Conservation (phyloP, 768 basidiomycete genomes). For the Megacollybia marginata region DNA sequence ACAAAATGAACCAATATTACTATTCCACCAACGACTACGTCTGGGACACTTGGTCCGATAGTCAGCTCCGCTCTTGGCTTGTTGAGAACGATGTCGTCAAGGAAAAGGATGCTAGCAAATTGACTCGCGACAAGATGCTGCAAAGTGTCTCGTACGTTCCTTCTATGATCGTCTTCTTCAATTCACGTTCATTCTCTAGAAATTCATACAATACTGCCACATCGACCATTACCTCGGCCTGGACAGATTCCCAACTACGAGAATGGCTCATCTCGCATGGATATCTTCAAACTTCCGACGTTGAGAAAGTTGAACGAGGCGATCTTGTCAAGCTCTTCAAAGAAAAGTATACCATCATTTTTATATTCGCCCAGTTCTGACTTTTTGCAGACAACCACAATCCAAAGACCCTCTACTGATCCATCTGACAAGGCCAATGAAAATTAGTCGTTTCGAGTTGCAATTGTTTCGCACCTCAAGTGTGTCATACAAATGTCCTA, state of each 20-base stretch:
- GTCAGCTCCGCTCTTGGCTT: slow-evolving; percentile 72
- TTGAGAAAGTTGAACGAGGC: slow-evolving; percentile 59
- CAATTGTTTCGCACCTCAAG: slow-evolving; percentile 58
- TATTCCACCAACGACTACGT: slow-evolving; percentile 49
- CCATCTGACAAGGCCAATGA: slow-evolving; percentile 64
- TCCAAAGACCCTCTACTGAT: slow-evolving; percentile 58
- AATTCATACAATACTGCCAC: neutral
- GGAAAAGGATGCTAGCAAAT: slow-evolving; percentile 55
- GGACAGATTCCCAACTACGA: slow-evolving; percentile 69
- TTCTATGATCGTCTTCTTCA: neutral
- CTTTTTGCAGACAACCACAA: neutral
- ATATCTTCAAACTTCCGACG: slow-evolving; percentile 47
- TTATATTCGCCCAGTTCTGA: neutral
- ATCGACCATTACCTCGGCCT: slow-evolving; percentile 27
- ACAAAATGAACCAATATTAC: slow-evolving; percentile 74
- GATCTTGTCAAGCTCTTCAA: slow-evolving; percentile 69
- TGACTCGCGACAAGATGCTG: slow-evolving; percentile 68
- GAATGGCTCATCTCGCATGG: slow-evolving; percentile 68
- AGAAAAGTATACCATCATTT: slow-evolving; percentile 55
- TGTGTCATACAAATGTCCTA: slow-evolving; percentile 98
- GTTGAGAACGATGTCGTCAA: slow-evolving; percentile 57
- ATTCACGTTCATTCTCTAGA: neutral
- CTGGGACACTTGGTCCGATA: slow-evolving; percentile 71
- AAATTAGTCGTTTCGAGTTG: neutral
- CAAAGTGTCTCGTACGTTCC: slow-evolving; percentile 56